phyloP scores from a whole-genome alignment of 441 rosid species.

The Eugenia klotzschiana region DNA sequence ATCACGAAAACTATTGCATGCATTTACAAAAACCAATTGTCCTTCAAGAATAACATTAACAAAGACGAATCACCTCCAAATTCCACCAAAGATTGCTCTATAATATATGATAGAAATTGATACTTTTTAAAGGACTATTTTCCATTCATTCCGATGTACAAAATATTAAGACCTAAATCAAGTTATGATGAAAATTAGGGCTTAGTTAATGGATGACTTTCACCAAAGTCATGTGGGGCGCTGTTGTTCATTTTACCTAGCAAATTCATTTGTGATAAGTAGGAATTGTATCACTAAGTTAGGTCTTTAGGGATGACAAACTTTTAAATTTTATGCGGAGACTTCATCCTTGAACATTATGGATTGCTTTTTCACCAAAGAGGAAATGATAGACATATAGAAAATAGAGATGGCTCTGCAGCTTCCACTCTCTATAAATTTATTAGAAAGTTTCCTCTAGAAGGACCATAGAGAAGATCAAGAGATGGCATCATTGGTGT shows the following conservation, averaged over 20 bases:
- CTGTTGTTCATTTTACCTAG: background rate
- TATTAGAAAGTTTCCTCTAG: background rate
- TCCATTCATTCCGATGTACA: no score
- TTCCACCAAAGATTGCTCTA: no score
- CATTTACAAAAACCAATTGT: no score
- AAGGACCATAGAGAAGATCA: conserved; percentile 4
- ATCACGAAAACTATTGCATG: no score
- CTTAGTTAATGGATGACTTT: background rate
- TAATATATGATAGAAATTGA: no score
- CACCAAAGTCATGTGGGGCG: background rate
- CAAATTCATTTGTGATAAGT: background rate
- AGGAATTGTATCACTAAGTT: background rate
- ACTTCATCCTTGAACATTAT: conserved; percentile 1
- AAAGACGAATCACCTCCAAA: no score
- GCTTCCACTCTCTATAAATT: conserved; percentile 26
- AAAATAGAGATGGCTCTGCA: conserved; percentile 21
- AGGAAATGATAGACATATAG: conserved; percentile 22
- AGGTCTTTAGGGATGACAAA: background rate
- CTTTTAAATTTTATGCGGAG: conserved; percentile 21
- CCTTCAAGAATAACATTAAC: no score
- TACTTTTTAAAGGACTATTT: no score
- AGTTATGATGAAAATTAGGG: background rate
- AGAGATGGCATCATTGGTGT: conserved; percentile 28
- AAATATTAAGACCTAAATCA: no score
- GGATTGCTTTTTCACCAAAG: conserved; percentile 19